Conservation (phyloP, 495 filamentous ascomycete genomes). For the Parathielavia appendiculata region DNA sequence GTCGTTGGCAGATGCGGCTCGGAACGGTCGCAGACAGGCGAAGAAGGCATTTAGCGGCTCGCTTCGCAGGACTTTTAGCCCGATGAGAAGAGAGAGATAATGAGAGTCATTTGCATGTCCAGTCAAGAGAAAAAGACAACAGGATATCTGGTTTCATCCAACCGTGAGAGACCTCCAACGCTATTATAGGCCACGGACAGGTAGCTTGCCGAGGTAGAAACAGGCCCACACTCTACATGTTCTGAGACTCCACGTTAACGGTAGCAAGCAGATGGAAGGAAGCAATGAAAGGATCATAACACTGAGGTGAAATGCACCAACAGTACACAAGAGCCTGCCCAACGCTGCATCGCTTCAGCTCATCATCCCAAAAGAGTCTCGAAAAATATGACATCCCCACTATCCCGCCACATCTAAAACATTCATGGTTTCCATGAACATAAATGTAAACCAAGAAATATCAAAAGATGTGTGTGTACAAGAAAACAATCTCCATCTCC, state of each 20-base stretch:
- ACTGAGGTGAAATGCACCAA: not conserved
- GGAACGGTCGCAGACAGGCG: no score
- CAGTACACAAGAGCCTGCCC: not conserved
- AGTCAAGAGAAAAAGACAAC: not conserved
- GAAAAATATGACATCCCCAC: not conserved
- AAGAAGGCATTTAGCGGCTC: no score
- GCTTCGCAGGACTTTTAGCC: no score
- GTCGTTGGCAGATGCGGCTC: no score
- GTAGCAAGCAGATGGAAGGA: no score
- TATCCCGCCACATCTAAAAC: not conserved
- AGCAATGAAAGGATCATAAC: no score
- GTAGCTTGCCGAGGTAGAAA: no score
- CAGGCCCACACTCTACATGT: no score
- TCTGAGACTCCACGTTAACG: no score
- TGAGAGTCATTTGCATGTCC: not conserved
- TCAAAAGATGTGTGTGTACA: constrained; percentile 1
- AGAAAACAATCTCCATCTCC: not conserved
- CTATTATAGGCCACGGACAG: no score
- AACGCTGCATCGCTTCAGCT: not conserved
- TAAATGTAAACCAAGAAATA: not conserved
- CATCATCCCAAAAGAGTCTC: not conserved
- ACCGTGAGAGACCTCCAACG: not conserved
- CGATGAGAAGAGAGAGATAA: no score
- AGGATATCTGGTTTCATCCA: not conserved
- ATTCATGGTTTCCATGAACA: not conserved